Evolutionary conservation across 2,329 filamentous ascomycete genomes (phyloP), one percentile per base, ranked within the genome.

Genomic region (Colletotrichum sp.): DNA sequence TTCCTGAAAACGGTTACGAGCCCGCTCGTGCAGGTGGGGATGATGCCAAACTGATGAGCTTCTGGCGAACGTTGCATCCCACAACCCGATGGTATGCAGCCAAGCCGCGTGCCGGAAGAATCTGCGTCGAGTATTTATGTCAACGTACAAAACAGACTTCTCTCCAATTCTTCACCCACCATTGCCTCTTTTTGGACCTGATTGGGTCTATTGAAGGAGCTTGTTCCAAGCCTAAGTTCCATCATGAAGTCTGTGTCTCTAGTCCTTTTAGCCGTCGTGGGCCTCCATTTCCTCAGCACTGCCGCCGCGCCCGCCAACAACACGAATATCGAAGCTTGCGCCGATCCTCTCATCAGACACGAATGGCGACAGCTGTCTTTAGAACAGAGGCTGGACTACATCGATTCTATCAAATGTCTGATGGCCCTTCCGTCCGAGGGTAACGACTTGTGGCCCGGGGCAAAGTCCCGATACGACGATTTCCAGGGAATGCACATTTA

Each of bases 401-500:
- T 77, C 15, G 39, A 62, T 6, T 71, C 76, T 2, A 39, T 78
- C 12, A 59, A 78, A 32, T 77, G 76, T 44, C 32, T 75, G 44
- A 66, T 78, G 65, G 28, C 59, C 1, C 63, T 67, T 3, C 49
- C 57, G 18, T 68, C 76, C 1, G 49, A 76, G 18, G 59, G 26
- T 26, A 39, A 67, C 18, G 67, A 63, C 18, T 4, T 73, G 5
- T 60, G 52, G 70, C 60, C 76, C 4, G 79, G 77, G 7, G 77
- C 79, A 21, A 78, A 76, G 69, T 79, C 77, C 26, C 78, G 80
- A 3, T 82, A 77, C 21, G 80, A 81, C 16, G 80, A 81, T 57
- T 81, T 81, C 52, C 70, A 78, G 55, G 78, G 78, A 10, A 77
- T 79, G n/a, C 80, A 82, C 36, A 80, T 81, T 34, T 76, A 76